A percentile compares a stretch with the other conserved stretches of the same genome.
Conservation (phyloP, 164 flowering plant species). For the Houttuynia cordata region DNA sequence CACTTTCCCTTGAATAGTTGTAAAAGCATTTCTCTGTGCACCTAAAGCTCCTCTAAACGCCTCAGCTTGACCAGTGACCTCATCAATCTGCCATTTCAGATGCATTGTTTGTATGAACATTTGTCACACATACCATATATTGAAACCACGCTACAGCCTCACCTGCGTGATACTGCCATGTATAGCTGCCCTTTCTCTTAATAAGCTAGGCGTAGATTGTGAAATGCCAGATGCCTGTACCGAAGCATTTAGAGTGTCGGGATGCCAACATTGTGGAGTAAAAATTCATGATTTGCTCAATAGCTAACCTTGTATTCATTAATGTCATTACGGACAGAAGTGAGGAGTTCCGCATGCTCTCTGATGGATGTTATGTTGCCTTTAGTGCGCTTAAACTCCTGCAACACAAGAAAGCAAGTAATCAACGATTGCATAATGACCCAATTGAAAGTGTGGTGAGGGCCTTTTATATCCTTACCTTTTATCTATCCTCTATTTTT, state of each 20-base stretch:
- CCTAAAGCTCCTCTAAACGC: conserved; percentile 53
- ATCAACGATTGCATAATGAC: too few relatives aligned
- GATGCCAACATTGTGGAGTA: neutral
- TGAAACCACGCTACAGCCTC: conserved; percentile 14
- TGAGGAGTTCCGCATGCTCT: conserved; percentile 97
- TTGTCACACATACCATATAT: neutral
- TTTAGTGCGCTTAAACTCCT: conserved; percentile 87
- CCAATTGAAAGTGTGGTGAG: too few relatives aligned
- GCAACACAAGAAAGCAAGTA: neutral
- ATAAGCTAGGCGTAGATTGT: conserved; percentile 68
- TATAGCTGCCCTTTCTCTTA: conserved; percentile 84
- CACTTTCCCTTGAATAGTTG: conserved; percentile 80
- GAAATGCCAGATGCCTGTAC: conserved; percentile 75
- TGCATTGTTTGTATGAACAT: neutral
- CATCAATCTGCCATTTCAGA: conserved; percentile 45
- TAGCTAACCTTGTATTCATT: conserved; percentile 74
- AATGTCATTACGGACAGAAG: conserved; percentile 93
- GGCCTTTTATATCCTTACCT: too few relatives aligned
- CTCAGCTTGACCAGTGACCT: conserved; percentile 79
- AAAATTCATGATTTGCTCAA: neutral
- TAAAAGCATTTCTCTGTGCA: conserved; percentile 57
- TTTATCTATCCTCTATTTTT: too few relatives aligned
- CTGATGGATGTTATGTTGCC: conserved; percentile 86
- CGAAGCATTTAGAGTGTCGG: conserved; percentile 1
- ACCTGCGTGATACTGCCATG: conserved; percentile 93